These are phyloP conservation scores for Orobanche coerulescens DNA, from an alignment of 257 asterid genomes.

Conservation along the genomic window DNA sequence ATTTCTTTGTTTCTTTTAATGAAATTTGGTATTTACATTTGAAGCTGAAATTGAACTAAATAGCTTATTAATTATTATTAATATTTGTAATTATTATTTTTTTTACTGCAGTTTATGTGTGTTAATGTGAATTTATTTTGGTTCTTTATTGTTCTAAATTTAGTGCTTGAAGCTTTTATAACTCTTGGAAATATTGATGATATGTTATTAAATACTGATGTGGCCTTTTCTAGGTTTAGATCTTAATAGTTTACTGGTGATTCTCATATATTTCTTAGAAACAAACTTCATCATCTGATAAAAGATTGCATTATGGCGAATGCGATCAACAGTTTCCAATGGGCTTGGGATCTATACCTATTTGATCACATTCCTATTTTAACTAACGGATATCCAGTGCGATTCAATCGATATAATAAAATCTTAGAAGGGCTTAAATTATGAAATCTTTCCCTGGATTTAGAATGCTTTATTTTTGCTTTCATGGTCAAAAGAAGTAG, in stretches of 20 bases:
- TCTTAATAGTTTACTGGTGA: background rate
- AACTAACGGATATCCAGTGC: no score
- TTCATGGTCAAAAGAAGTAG: background rate
- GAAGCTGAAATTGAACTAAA: conserved; percentile 2
- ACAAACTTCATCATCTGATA: background rate
- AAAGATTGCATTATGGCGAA: no score
- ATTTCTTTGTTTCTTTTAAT: background rate
- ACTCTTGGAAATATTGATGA: background rate
- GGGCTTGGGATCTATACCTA: no score
- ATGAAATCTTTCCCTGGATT: background rate
- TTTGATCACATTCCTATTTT: no score
- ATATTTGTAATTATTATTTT: background rate
- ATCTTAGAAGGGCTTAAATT: background rate
- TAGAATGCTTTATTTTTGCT: background rate
- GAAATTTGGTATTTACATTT: background rate
- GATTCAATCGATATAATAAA: background rate
- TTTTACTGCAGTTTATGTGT: background rate
- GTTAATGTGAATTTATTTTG: conserved; percentile 1
- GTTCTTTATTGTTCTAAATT: background rate
- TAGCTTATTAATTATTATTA: background rate
- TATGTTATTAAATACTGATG: background rate
- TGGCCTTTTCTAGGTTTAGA: conserved; percentile 1
- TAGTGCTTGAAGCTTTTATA: background rate
- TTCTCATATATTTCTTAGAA: conserved; percentile 10
- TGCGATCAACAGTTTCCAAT: no score